phyloP scores from a whole-genome alignment of 2,329 filamentous ascomycete species.

The Anthostomella pinea region DNA sequence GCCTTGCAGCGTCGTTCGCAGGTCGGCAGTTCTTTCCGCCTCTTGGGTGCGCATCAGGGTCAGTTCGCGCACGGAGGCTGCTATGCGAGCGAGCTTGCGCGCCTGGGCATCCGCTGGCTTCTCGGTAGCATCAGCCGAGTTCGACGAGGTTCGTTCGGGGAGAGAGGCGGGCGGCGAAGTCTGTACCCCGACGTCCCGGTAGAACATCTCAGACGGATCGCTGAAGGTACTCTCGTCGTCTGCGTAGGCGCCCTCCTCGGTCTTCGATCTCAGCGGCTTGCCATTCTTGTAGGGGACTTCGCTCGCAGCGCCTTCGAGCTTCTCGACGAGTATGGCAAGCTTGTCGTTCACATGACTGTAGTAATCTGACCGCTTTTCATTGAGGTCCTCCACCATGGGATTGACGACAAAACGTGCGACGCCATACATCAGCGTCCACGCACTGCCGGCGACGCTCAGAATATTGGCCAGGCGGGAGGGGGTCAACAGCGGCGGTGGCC shows the following conservation, averaged over 20 bases:
- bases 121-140: slow-evolving; percentile 16
- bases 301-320: slow-evolving; percentile 58
- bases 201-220: slow-evolving; percentile 75
- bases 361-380: slow-evolving; percentile 51
- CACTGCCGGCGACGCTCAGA: slow-evolving; percentile 54
- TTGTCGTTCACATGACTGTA: slow-evolving; percentile 46
- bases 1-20: slow-evolving; percentile 52
- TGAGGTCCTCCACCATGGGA: slow-evolving; percentile 56
- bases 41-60: slow-evolving; percentile 42
- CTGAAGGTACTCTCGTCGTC: slow-evolving; percentile 48
- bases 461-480: slow-evolving; percentile 56
- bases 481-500: slow-evolving; percentile 61
- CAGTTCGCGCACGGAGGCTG: slow-evolving; percentile 40
- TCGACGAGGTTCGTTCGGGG: slow-evolving; percentile 14
- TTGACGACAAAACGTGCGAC: slow-evolving; percentile 66
- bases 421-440: slow-evolving; percentile 67
- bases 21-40: slow-evolving; percentile 48
- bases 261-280: slow-evolving; percentile 20
- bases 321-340: slow-evolving; percentile 45
- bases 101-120: slow-evolving; percentile 38
- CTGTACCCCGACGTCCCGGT: slow-evolving; percentile 77
- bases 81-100: slow-evolving; percentile 42
- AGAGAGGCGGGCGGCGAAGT: slow-evolving; percentile 55
- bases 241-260: slow-evolving; percentile 20
- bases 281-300: slow-evolving; percentile 49